Evolutionary conservation across 176 grass and related monocot genomes (phyloP), one percentile per base, ranked within the genome.

Genomic region (Aegilops sharonensis): DNA sequence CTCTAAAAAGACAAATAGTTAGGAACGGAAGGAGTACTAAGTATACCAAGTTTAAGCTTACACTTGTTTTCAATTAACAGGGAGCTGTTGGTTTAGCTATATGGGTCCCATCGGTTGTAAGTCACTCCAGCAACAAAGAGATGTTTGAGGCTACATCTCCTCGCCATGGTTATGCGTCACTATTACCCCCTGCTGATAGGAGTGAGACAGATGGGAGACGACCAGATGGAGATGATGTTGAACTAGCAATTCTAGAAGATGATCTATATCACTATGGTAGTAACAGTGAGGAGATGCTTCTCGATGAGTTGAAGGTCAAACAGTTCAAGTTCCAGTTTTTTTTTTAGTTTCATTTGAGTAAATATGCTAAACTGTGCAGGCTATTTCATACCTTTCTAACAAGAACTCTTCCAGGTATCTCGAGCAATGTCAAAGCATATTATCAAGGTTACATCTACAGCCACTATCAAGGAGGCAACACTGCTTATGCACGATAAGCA

Each of bases 1-100:
- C 27, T 27, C 27, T 27, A 27, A 27, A 27, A 27, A 27, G 27
- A 27, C 27, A 27, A 27, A 27, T 27, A 27, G 1, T 27, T 27
- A 27, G 27, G 27, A 27, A 27, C 27, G 27, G 27, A 27, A 2
- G 27, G 27, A 27, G 27, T 27, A 27, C 64, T 24, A 2, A 50
- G 43, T 79, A 14, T 80, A 66, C 65, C 4, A 30, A 83, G 36
- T 64, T 82, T 76, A 57, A 81, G 56, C 17, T 76, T 68, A 18
- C 32, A 48, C 47, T 60, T 90, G 68, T 77, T 43, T 67, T 81
- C 25, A 3, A 83, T 81, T 81, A 83, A 94, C 72, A 99, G 97
- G 97, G 97, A 54, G 97, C 97, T 63, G 97, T 99, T 86, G 97
- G 97, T 82, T 81, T 99, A 85, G 94, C 97, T 83, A 99, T 99